Conservation (phyloP, 2,329 filamentous ascomycete species). For the Aspergillus brasiliensis region DNA sequence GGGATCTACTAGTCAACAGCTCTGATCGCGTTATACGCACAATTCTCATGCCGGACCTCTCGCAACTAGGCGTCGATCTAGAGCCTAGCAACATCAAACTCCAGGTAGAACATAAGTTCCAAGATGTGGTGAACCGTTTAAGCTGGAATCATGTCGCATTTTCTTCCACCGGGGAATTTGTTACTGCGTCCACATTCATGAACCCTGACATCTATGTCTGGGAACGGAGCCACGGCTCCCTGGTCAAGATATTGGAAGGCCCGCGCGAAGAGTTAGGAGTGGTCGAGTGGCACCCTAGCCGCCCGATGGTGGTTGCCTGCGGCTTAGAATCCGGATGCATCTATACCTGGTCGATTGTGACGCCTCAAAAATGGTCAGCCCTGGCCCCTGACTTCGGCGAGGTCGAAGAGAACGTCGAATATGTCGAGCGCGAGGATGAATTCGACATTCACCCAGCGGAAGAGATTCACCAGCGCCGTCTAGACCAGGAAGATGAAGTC, state of each 20-base stretch:
- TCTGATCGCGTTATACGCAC: conserved; percentile 95
- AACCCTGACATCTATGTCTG: conserved; percentile 99
- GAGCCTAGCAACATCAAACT: conserved; percentile 85
- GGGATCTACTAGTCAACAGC: conserved; percentile 87
- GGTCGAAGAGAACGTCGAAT: conserved; percentile 97
- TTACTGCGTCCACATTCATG: conserved; percentile 94
- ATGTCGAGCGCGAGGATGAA: conserved; percentile 92
- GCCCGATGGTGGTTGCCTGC: conserved; percentile 84
- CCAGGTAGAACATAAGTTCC: conserved; percentile 95
- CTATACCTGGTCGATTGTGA: conserved; percentile 94
- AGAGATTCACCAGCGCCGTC: conserved; percentile 84
- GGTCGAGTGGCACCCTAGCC: conserved; percentile 93
- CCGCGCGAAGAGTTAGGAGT: conserved; percentile 95
- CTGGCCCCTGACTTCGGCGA: conserved; percentile 95
- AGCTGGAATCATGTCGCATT: conserved; percentile 98
- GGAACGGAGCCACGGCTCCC: conserved; percentile 89
- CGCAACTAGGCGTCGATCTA: conserved; percentile 57
- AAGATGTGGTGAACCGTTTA: conserved; percentile 91
- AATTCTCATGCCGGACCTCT: conserved; percentile 79
- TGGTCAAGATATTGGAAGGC: conserved; percentile 95
- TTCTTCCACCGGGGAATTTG: conserved; percentile 90
- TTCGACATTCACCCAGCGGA: conserved; percentile 97
- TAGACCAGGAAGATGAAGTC: conserved; percentile 91
- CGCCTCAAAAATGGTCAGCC: conserved; percentile 95
- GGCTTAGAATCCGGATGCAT: conserved; percentile 90